Conservation (phyloP, 2,329 filamentous ascomycete genomes). For the Fusarium sp. region DNA sequence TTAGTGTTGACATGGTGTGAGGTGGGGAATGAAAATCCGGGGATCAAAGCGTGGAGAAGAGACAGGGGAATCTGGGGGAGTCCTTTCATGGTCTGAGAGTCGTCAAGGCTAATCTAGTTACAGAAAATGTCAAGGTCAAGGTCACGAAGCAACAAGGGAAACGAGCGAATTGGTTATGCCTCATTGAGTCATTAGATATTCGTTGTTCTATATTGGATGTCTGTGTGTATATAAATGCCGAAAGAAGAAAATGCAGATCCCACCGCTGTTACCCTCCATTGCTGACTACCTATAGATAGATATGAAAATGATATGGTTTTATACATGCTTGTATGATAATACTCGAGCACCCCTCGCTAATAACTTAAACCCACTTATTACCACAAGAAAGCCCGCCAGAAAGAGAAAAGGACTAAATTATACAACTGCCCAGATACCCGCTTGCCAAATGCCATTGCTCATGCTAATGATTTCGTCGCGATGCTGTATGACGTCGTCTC, state of each 20-base stretch:
- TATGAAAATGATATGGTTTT: conserved; percentile 18
- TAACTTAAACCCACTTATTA: conserved; percentile 2
- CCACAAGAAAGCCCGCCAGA: neutral
- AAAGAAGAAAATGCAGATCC: neutral
- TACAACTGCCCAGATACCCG: conserved; percentile 34
- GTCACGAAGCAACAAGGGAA: neutral
- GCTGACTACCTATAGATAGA: conserved; percentile 2
- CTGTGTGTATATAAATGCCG: neutral
- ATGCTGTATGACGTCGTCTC: conserved; percentile 26
- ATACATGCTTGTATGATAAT: conserved; percentile 32
- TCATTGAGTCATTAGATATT: conserved; percentile 25
- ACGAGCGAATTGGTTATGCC: neutral
- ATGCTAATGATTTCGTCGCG: conserved; percentile 29
- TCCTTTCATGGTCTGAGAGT: conserved; percentile 5
- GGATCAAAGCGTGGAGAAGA: conserved; percentile 27
- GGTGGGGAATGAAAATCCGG: conserved; percentile 37
- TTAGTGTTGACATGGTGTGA: conserved; percentile 13
- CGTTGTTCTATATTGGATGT: conserved; percentile 29
- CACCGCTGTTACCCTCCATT: neutral
- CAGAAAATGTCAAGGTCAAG: neutral
- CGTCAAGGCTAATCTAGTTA: conserved; percentile 9
- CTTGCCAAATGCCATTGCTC: conserved; percentile 30
- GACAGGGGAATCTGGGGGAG: conserved; percentile 15
- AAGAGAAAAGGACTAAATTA: conserved; percentile 6
- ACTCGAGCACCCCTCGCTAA: conserved; percentile 14